phyloP scores from a whole-genome alignment of 2,329 filamentous ascomycete species.

The Ceratocystis destructans region DNA sequence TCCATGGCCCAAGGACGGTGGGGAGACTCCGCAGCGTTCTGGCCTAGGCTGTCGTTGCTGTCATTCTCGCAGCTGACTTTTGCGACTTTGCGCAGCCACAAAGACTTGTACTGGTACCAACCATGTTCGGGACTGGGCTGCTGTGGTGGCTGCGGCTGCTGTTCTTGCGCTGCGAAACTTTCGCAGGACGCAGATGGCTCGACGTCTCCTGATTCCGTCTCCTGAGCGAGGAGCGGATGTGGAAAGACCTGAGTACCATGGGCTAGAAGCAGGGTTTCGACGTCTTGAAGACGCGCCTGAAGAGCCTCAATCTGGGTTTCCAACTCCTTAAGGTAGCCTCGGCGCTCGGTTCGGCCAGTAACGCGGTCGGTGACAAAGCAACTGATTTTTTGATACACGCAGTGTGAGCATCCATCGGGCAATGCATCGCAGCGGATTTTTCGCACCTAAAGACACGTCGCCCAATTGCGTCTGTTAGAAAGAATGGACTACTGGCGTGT shows the following conservation, averaged over 20 bases:
- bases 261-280: conserved; percentile 51
- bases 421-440: conserved; percentile 80
- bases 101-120: not conserved
- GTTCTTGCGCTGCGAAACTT: not conserved
- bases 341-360: conserved; percentile 62
- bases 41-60: not conserved
- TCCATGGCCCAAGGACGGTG: not conserved
- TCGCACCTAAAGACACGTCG: conserved; percentile 42
- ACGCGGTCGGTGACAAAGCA: conserved; percentile 81
- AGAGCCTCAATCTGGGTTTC: conserved; percentile 59
- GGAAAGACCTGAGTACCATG: conserved; percentile 43
- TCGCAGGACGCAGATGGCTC: not conserved
- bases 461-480: conserved; percentile 14
- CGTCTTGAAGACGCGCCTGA: conserved; percentile 50
- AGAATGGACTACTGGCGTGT: not conserved
- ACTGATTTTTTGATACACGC: conserved; percentile 58
- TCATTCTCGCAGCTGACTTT: not conserved
- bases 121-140: not conserved
- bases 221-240: not conserved
- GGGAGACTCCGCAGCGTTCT: not conserved
- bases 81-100: conserved; percentile 8
- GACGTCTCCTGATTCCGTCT: not conserved
- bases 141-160: not conserved
- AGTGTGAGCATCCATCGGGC: conserved; percentile 70
- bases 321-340: conserved; percentile 65